Percentiles rank a stretch among this genome's conserved stretches.
Conservation (phyloP, 2,329 filamentous ascomycete species). For the Apiospora hydei region DNA sequence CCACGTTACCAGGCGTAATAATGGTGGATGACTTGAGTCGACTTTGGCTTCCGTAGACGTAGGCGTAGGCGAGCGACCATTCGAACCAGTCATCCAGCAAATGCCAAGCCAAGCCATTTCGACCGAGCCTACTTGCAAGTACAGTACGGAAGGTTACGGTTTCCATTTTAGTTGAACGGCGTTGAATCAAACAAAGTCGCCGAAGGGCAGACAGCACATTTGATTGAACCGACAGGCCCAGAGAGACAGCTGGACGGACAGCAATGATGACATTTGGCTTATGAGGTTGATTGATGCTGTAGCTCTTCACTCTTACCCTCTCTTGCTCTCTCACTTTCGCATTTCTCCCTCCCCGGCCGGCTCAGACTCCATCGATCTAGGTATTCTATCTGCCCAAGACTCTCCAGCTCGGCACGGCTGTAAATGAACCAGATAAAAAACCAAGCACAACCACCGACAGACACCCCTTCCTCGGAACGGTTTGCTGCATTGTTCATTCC, state of each 20-base stretch:
- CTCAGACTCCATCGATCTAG: not conserved
- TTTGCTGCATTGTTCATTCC: not conserved
- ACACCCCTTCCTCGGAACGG: not conserved
- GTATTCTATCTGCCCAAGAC: not conserved
- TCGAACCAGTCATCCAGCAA: not conserved
- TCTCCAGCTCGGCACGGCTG: not conserved
- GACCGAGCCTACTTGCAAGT: not conserved
- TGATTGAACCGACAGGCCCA: not conserved
- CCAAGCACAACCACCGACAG: not conserved
- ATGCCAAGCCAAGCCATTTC: not conserved
- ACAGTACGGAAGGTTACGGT: constrained; percentile 1
- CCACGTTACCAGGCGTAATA: not conserved
- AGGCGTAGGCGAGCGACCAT: not conserved
- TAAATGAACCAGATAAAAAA: not conserved
- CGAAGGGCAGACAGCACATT: not conserved
- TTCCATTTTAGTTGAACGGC: not conserved
- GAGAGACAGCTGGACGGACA: not conserved
- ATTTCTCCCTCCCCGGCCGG: not conserved
- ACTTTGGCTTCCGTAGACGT: not conserved
- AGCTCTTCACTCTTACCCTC: not conserved
- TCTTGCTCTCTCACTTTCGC: not conserved
- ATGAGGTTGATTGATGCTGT: not conserved
- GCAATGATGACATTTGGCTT: constrained; percentile 12
- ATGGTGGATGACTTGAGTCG: not conserved
- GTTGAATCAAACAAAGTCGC: constrained; percentile 12